Base-by-base conservation (phyloP, 768 basidiomycete genomes). In the Saitozyma sp. region DNA sequence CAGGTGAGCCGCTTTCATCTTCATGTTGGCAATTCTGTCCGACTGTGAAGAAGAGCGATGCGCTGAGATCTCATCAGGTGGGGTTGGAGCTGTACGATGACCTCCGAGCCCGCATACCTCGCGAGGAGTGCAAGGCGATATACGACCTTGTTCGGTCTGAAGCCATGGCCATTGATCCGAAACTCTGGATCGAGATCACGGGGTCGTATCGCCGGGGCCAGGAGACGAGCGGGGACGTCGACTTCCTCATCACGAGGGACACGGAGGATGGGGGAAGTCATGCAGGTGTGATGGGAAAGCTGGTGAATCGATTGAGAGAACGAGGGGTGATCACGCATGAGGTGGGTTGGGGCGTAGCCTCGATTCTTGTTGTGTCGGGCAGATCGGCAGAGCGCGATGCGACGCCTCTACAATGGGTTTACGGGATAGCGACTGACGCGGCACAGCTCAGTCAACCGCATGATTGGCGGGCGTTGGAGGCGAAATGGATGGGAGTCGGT, bases 131-230 rank as follows among this genome's bases (percentile, higher is more conserved):
- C 7, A 82, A 83, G 58, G 83, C 81, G 13, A 86, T 96, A 14
- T 94, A 87, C 68, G 84, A 87, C 9, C 76, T 84, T 37, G 89
- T 96, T 63, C 86, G 86, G 73, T 83, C 84, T 2, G 84, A 87
- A 63, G 92, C 90, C 2, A 82, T 89, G 9, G 79, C 78, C 1
- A 83, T 95, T 40, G 92, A 94, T 71, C 80, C 85, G 6, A 84
- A 85, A 56, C 73, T 94, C 29, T 86, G 85, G 70, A 79, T 96
- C 9, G 87, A 92, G 54, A 88, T 94, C 53, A 94, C 95, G 93
- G 94, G 93, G 0, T 92, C 90, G 66, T 97, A 88, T 76, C 81
- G 93, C 69, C 90, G 92, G 62, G 91, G 92, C 6, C 89, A 89
- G 76, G 80, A 83, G 0, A 86, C 87, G 58, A 93, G 90, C 60